Conservation (phyloP, 1,284 basidiomycete genomes). For the Ustilago cynodontis region DNA sequence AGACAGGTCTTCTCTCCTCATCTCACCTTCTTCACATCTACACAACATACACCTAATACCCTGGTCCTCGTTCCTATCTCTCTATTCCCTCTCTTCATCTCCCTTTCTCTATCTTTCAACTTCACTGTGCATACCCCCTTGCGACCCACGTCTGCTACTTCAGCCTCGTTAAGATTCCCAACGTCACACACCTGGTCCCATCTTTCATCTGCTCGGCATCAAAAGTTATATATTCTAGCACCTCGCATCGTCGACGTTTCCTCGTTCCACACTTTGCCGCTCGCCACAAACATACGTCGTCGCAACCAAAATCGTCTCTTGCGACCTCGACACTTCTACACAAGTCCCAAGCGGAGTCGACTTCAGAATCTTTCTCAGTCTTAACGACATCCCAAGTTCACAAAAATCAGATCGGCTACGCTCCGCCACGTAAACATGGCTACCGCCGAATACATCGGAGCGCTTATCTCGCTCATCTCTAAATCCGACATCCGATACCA, state of each 20-base stretch:
- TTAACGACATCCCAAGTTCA: neutral
- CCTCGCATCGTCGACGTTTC: neutral
- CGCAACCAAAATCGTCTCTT: neutral
- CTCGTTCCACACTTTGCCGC: neutral
- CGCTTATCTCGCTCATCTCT: constrained; percentile 82
- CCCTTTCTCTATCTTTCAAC: neutral
- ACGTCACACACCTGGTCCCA: neutral
- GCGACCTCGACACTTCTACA: neutral
- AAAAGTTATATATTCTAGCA: neutral
- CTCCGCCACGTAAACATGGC: constrained; percentile 35
- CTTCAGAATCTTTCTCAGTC: neutral
- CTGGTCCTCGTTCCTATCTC: neutral
- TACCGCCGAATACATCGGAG: constrained; percentile 67
- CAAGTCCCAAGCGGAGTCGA: neutral
- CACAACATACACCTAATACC: neutral
- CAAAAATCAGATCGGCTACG: neutral
- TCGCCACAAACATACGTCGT: neutral
- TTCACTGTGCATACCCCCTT: neutral
- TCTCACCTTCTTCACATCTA: neutral
- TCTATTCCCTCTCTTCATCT: neutral
- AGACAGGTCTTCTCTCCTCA: neutral
- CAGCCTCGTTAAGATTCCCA: neutral
- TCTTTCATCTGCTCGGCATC: neutral
- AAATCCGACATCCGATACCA: constrained; percentile 90
- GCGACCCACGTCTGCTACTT: neutral